Percentiles rank a stretch among this genome's conserved stretches.
Conservation (phyloP, 2,329 filamentous ascomycete species). For the Ophiostoma quercus region DNA sequence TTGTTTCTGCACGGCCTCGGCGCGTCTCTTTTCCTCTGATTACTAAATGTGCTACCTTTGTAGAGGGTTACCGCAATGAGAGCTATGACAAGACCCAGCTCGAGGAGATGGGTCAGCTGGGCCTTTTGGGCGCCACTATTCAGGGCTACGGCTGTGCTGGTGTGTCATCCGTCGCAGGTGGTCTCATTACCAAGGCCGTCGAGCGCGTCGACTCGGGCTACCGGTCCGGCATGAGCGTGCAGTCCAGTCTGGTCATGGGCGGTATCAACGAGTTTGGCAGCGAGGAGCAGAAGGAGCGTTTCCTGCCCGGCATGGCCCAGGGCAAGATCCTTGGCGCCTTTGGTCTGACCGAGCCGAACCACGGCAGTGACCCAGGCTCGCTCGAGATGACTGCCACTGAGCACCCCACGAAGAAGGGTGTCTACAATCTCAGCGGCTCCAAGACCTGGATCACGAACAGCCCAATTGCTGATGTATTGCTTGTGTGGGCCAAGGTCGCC, state of each 20-base stretch:
- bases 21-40: background rate
- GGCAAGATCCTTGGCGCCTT: constrained; percentile 75
- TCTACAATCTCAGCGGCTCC: constrained; percentile 65
- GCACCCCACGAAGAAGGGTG: constrained; percentile 72
- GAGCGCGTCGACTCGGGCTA: constrained; percentile 84
- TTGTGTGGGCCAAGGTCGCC: constrained; percentile 90
- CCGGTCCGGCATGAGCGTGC: constrained; percentile 80
- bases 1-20: background rate
- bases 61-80: constrained; percentile 62
- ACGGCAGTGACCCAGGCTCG: constrained; percentile 78
- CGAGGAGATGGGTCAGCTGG: constrained; percentile 79
- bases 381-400: constrained; percentile 76
- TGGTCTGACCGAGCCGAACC: constrained; percentile 81
- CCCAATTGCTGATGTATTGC: constrained; percentile 71
- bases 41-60: background rate
- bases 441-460: constrained; percentile 95
- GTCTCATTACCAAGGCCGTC: constrained; percentile 78
- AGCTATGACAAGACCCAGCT: constrained; percentile 75
- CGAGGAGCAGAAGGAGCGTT: constrained; percentile 73
- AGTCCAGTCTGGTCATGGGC: constrained; percentile 80
- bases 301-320: constrained; percentile 68
- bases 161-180: constrained; percentile 73
- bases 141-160: constrained; percentile 79
- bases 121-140: constrained; percentile 74
- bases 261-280: constrained; percentile 79